Percentiles rank a stretch among this genome's conserved stretches.
Conservation (phyloP, 2,329 filamentous ascomycete species). For the Claviceps humidiphila region DNA sequence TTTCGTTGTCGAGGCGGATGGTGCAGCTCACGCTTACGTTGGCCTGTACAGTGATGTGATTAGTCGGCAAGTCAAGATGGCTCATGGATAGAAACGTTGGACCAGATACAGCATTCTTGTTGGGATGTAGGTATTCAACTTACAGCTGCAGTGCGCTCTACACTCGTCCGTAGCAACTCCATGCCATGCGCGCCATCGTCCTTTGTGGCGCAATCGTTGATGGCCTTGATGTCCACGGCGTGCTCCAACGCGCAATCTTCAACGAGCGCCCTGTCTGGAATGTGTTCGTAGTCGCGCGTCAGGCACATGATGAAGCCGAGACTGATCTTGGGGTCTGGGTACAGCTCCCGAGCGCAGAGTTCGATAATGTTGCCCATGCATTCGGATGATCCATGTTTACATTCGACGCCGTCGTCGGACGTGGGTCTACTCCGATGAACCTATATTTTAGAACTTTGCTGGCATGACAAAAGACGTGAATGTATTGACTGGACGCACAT, state of each 20-base stretch:
- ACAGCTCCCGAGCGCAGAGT: conserved; percentile 74
- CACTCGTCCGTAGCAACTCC: conserved; percentile 53
- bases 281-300: conserved; percentile 57
- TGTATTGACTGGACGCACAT: conserved; percentile 33
- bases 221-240: conserved; percentile 64
- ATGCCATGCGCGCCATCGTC: conserved; percentile 63
- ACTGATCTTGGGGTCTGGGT: conserved; percentile 73
- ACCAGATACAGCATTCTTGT: not conserved
- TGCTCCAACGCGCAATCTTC: conserved; percentile 85
- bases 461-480: not conserved
- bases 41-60: conserved; percentile 23
- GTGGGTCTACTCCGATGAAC: conserved; percentile 39
- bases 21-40: conserved; percentile 65
- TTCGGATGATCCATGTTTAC: conserved; percentile 80
- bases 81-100: not conserved
- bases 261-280: conserved; percentile 66
- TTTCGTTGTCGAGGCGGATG: conserved; percentile 61
- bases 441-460: not conserved
- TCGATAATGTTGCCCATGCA: conserved; percentile 90
- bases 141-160: conserved; percentile 48
- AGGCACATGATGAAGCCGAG: conserved; percentile 92
- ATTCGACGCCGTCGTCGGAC: conserved; percentile 69
- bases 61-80: too few relatives aligned
- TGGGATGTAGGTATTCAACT: conserved; percentile 8
- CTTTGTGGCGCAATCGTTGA: conserved; percentile 71